These are phyloP conservation scores for Phytophthora ramorum DNA, from an alignment of 352 stramenopile species.

Conservation along the genomic window DNA sequence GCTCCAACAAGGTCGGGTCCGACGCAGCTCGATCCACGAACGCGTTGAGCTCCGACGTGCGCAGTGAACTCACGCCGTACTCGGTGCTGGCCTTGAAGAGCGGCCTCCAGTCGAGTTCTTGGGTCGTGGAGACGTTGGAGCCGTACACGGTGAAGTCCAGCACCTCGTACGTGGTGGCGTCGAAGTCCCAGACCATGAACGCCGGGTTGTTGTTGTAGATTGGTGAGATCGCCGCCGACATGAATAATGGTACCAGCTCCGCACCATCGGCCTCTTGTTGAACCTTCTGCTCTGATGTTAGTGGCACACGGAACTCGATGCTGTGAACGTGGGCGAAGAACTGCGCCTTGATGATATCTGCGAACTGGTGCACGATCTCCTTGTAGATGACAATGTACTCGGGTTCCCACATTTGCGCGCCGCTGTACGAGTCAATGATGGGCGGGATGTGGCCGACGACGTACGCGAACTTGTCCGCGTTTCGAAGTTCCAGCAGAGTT, in stretches of 20 bases:
- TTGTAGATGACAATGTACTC: slow-evolving; percentile 86
- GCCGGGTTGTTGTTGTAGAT: slow-evolving; percentile 91
- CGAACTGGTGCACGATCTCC: slow-evolving; percentile 62
- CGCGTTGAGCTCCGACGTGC: slow-evolving; percentile 43
- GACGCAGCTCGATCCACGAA: slow-evolving; percentile 53
- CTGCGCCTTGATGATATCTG: slow-evolving; percentile 75
- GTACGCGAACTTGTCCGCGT: slow-evolving; percentile 64
- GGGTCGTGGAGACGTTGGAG: slow-evolving; percentile 56
- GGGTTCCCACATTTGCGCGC: slow-evolving; percentile 83
- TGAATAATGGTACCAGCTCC: slow-evolving; percentile 75
- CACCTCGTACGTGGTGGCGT: slow-evolving; percentile 70
- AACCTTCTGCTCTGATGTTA: slow-evolving; percentile 24
- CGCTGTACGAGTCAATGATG: slow-evolving; percentile 87
- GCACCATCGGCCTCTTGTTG: slow-evolving; percentile 16
- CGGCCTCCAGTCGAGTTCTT: slow-evolving; percentile 47
- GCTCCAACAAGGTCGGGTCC: slow-evolving; percentile 51
- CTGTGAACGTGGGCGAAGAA: slow-evolving; percentile 94
- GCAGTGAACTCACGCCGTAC: slow-evolving; percentile 59
- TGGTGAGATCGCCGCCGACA: slow-evolving; percentile 83
- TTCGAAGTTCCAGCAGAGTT: slow-evolving; percentile 56
- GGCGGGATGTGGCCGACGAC: slow-evolving; percentile 92
- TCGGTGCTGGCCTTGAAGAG: slow-evolving; percentile 55
- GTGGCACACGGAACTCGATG: slow-evolving; percentile 86
- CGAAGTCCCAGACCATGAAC: slow-evolving; percentile 85
- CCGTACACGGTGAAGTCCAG: slow-evolving; percentile 80